Percentiles rank a stretch among this genome's conserved stretches.
Evolutionary conservation across 139 green algal species (phyloP).

Genomic region (Coelastrella sp.): DNA sequence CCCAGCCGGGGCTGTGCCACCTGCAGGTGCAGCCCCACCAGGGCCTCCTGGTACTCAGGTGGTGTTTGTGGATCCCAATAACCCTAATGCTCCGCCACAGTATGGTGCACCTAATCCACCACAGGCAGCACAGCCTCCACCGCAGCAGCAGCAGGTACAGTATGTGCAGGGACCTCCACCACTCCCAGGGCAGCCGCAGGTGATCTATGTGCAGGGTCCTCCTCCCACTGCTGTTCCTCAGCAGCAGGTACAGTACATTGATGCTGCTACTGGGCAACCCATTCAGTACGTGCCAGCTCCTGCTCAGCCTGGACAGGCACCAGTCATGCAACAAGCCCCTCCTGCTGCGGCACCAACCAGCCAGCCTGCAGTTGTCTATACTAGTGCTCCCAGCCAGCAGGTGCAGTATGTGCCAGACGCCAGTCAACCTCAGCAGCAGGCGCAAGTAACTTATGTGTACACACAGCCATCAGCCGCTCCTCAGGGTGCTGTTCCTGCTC

Average conservation of each 20-base stretch:
- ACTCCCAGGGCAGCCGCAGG: background rate
- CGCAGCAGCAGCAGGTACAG: conserved; percentile 19
- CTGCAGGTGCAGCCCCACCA: background rate
- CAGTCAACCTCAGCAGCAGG: background rate
- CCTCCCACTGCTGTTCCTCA: background rate
- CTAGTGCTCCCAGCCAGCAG: background rate
- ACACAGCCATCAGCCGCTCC: background rate
- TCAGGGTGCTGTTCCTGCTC: background rate
- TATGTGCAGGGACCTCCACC: conserved; percentile 34
- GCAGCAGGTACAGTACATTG: conserved; percentile 6
- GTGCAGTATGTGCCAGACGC: conserved; percentile 6
- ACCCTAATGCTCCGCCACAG: conserved; percentile 3
- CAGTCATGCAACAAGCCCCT: background rate
- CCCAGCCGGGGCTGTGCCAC: background rate
- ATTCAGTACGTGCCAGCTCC: background rate
- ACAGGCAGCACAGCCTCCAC: background rate
- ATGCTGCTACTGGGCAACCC: conserved; percentile 4
- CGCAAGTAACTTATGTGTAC: conserved; percentile 35
- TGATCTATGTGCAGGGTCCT: conserved; percentile 14
- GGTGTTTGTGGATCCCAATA: conserved; percentile 1
- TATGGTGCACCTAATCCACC: background rate
- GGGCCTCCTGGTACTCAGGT: background rate
- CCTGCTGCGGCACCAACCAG: background rate
- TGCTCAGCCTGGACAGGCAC: background rate
- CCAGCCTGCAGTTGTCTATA: conserved; percentile 18